Base-by-base conservation (phyloP, 805 yeast genomes). In the Groenewaldozyma salmanticensis region DNA sequence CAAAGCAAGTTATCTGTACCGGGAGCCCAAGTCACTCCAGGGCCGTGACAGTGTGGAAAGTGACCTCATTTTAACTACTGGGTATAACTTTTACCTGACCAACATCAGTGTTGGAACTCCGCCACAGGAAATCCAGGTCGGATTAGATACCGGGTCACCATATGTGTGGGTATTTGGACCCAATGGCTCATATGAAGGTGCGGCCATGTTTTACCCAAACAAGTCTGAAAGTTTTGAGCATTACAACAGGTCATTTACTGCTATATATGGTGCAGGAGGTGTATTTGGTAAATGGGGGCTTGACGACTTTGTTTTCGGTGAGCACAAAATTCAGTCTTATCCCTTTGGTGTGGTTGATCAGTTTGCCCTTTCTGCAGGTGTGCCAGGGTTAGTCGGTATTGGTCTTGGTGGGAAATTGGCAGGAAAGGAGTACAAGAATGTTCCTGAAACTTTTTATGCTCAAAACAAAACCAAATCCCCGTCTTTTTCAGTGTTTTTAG, bases 401-500 rank as follows among this genome's bases (percentile, higher is more conserved):
- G 68, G 68, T 15, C 60, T 62, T 17, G 55, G 61, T 5, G 65
- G 81, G 42, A 94, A 86, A 58, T 48, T 54, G 32, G 57, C 55
- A 18, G 29, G 52, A 38, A 27, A 33, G 38, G 39, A 47, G 39
- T 84, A 84, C 60, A 65, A 71, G 42, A 83, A 84, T 58, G 63
- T 83, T 43, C 94, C 94, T 0, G 53, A 67, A 37, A 71, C 72
- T 42, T 59, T 85, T 65, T 76, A 69, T 42, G 54, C 61, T 27
- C 70, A 71, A 42, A 88, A 87, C 0, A 57, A 72, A 33, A 81
- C 79, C 49, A 57, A 68, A 37, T 68, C 72, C 35, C 69, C 69
- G 17, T 74, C 75, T 2, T 83, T 80, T 58, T 81, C 92, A 0
- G 60, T 83, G 35, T 79, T 62, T 50, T 64, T 83, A 53, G 70